phyloP scores from a whole-genome alignment of 2,329 filamentous ascomycete genomes.

The Periglandula ipomoeae region DNA sequence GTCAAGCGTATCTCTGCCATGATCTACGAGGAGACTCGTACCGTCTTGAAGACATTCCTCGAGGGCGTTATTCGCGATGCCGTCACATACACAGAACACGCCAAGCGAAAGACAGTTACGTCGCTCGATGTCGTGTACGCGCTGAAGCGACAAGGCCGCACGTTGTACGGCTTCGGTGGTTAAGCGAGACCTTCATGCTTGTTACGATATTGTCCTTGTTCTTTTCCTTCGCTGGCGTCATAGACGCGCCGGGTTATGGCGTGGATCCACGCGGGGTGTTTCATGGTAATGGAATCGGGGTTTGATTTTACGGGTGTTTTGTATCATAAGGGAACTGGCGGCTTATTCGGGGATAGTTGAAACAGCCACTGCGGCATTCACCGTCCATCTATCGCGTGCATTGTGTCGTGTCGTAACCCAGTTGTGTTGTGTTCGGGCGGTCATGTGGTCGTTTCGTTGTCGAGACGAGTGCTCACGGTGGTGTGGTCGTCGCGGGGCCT shows the following conservation, averaged over 20 bases:
- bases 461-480: too few species aligned
- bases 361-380: constrained; percentile 18
- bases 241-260: constrained; percentile 1
- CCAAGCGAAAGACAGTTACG: constrained; percentile 73
- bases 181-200: constrained; percentile 34
- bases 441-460: too few species aligned
- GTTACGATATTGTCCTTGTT: constrained; percentile 24
- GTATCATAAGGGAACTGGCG: constrained; percentile 33
- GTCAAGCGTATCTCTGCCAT: constrained; percentile 99
- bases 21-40: constrained; percentile 73
- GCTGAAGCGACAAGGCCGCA: constrained; percentile 61
- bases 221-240: not conserved
- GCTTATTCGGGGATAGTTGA: constrained; percentile 24
- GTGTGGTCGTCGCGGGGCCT: too few species aligned
- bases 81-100: constrained; percentile 71
- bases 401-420: too few species aligned
- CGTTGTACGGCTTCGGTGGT: constrained; percentile 84
- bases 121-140: constrained; percentile 60
- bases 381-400: not conserved
- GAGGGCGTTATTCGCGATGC: constrained; percentile 68
- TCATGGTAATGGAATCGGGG: constrained; percentile 29
- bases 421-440: too few species aligned
- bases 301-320: constrained; percentile 24
- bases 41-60: constrained; percentile 70
- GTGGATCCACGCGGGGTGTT: constrained; percentile 25